These are phyloP conservation scores for Lentinula detonsa DNA, from an alignment of 768 basidiomycete genomes.

Conservation along the genomic window DNA sequence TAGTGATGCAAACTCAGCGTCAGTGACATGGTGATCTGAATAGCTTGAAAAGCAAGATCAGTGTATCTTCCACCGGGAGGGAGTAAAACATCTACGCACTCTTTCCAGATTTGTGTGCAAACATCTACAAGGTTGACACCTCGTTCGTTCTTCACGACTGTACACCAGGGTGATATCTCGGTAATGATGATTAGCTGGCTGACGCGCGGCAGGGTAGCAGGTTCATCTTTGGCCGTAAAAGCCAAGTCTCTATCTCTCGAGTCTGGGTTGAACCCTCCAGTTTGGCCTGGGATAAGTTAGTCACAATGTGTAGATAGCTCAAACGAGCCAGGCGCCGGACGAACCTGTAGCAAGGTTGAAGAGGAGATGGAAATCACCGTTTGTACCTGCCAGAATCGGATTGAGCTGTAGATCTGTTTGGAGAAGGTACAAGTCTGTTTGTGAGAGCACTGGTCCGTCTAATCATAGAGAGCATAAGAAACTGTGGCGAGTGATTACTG, in stretches of 20 bases:
- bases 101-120: slow-evolving; percentile 66
- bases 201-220: slow-evolving; percentile 65
- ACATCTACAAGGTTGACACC: slow-evolving; percentile 78
- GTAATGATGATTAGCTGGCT: slow-evolving; percentile 54
- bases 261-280: slow-evolving; percentile 55
- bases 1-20: slow-evolving; percentile 55
- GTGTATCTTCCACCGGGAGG: background rate
- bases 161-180: slow-evolving; percentile 70
- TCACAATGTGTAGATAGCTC: background rate
- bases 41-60: slow-evolving; percentile 39
- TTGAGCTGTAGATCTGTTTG: slow-evolving; percentile 63
- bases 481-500: background rate
- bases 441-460: slow-evolving; percentile 78
- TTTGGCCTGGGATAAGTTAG: slow-evolving; percentile 36
- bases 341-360: slow-evolving; percentile 69
- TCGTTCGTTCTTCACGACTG: slow-evolving; percentile 59
- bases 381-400: slow-evolving; percentile 57
- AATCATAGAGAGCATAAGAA: slow-evolving; percentile 2
- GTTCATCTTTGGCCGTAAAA: slow-evolving; percentile 51
- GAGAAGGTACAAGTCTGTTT: slow-evolving; percentile 79
- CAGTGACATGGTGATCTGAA: slow-evolving; percentile 60
- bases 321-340: slow-evolving; percentile 3
- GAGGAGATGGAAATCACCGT: slow-evolving; percentile 50
- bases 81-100: slow-evolving; percentile 42
- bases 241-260: slow-evolving; percentile 55